A percentile compares a stretch with the other conserved stretches of the same genome.
These are phyloP conservation scores for Fusarium piperis DNA, from an alignment of 2,329 filamentous ascomycete genomes.

Conservation along the genomic window DNA sequence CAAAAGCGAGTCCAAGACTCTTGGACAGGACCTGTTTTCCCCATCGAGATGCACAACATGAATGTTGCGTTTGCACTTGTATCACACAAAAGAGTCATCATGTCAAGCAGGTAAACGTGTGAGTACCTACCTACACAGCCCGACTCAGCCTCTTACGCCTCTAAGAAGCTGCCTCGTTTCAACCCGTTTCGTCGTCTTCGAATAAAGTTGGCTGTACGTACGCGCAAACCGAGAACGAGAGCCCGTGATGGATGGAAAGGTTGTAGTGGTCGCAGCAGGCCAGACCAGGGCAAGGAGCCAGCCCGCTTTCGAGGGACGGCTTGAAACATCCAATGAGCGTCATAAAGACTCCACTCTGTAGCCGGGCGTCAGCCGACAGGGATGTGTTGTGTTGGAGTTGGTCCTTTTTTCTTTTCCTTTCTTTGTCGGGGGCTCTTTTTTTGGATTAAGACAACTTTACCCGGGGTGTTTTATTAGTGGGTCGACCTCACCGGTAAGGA, in stretches of 20 bases:
- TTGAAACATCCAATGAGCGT: conserved; percentile 26
- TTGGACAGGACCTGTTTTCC: neutral
- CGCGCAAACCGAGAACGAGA: conserved; percentile 17
- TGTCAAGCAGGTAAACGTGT: neutral
- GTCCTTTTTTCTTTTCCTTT: neutral
- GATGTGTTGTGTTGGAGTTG: conserved; percentile 10
- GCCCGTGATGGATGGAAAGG: neutral
- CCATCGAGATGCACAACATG: neutral
- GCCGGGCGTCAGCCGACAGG: conserved; percentile 32
- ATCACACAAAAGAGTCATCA: neutral
- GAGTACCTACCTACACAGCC: conserved; percentile 20
- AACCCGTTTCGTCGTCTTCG: conserved; percentile 24
- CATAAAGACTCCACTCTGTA: conserved; percentile 9
- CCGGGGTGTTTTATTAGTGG: conserved; percentile 33
- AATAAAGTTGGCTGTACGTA: conserved; percentile 19
- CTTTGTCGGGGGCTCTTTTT: conserved; percentile 22
- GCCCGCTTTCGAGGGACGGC: neutral
- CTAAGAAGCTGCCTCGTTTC: conserved; percentile 20
- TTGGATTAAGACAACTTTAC: conserved; percentile 24
- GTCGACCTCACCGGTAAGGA: neutral
- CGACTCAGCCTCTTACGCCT: conserved; percentile 19
- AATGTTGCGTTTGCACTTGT: conserved; percentile 5
- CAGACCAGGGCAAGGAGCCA: conserved; percentile 4
- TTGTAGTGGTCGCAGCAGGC: conserved; percentile 37
- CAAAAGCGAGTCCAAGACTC: conserved; percentile 13